Base-by-base conservation (phyloP, 306 rosid species). In the Rosa lucieae region DNA sequence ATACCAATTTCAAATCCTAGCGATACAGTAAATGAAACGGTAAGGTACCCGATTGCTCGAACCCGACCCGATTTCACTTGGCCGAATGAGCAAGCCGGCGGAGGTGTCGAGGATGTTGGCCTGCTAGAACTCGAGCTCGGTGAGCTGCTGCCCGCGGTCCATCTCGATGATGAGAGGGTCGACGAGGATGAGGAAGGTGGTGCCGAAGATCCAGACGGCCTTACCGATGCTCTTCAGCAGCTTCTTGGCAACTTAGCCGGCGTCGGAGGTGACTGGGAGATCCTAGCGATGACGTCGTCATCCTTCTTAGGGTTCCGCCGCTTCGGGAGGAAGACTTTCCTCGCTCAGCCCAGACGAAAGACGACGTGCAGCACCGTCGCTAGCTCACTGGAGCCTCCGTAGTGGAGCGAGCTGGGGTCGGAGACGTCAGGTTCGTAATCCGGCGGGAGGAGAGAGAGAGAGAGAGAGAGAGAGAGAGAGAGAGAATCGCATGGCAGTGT, bases 91-190 rank as follows among this genome's bases (percentile, higher is more conserved):
- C 32, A 8, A 11, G 52, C 17, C 58, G 1, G 70, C 59, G 0
- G 93, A 82, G 13, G 94, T 74, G n/a, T 98, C 99, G 51, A 95
- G 98, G 74, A 95, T 79, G 87, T 92, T 95, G 68, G 94, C 97
- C 86, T 92, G 97, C 82, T 95, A 97, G 78, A 92, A 93, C 84
- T 95, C 98, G 79, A 92, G 89, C 47, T 95, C 99, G 76, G 67
- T 95, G 81, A 91, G 55, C 89, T 93, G 99, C 89, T 92, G 98
- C 65, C 92, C 99, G 46, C 99, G 99, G 86, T 95, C 99, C 96
- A 93, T 95, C 77, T 88, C 97, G 79, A 95, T 91, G 75, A 95
- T 91, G 76, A 95, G 84, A 3, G 99, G 99, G 0, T 91, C 98
- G 23, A 89, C 90, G 72, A 95, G 89, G 20, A 95, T 75, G 70